Percentiles rank a stretch among this genome's conserved stretches.
These are phyloP conservation scores for Apium graveolens DNA, from an alignment of 129 eudicot genomes.

Conservation along the genomic window DNA sequence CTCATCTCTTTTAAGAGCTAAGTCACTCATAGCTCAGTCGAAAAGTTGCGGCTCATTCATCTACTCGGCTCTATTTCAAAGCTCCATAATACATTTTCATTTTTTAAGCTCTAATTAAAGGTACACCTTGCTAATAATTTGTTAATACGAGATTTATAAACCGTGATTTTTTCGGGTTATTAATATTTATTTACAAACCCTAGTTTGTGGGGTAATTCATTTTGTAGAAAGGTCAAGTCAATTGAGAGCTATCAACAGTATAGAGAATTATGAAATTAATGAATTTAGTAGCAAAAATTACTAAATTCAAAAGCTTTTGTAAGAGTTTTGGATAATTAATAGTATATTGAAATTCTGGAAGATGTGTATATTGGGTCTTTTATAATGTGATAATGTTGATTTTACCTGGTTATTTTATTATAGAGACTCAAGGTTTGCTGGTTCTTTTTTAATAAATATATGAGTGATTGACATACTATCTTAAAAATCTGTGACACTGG, in stretches of 20 bases:
- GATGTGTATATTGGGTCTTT: not conserved
- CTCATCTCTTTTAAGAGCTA: no score
- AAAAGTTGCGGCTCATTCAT: no score
- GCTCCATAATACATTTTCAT: no score
- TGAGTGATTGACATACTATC: no score
- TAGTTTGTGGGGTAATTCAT: slow-evolving; percentile 86
- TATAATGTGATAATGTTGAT: not conserved
- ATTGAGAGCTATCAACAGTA: slow-evolving; percentile 70
- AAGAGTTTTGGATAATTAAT: not conserved
- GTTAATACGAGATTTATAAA: no score
- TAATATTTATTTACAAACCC: no score
- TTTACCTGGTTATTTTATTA: not conserved
- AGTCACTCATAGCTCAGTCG: no score
- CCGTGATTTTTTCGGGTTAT: no score
- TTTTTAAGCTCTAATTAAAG: no score
- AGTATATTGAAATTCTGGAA: not conserved
- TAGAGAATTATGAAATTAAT: slow-evolving; percentile 78
- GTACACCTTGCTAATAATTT: no score
- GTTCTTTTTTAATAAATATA: no score
- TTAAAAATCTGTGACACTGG: not conserved
- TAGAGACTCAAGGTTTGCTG: not conserved
- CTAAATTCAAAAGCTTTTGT: not conserved
- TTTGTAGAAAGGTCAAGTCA: slow-evolving; percentile 96
- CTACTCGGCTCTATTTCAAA: no score
- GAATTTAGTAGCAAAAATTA: slow-evolving; percentile 27